Percentiles rank a stretch among this genome's conserved stretches.
Evolutionary conservation across 768 basidiomycete species (phyloP).

Genomic region (Naganishia friedmannii): DNA sequence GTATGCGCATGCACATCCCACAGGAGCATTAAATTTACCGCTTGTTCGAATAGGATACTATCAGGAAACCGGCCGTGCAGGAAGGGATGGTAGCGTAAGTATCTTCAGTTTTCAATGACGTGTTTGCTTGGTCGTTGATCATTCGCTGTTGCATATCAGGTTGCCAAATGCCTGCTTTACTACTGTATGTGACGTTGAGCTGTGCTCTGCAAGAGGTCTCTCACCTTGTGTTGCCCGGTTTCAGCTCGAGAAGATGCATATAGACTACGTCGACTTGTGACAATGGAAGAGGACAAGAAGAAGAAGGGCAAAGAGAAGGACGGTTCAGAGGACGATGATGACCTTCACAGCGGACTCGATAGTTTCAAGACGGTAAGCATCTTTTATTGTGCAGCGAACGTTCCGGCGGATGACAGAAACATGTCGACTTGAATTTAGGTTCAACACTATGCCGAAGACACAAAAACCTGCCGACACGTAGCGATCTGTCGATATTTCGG

Average conservation of each 20-base stretch:
- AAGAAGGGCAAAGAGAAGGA: constrained; percentile 31
- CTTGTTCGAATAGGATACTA: constrained; percentile 40
- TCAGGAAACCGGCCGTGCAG: constrained; percentile 52
- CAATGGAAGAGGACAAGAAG: constrained; percentile 36
- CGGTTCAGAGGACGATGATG: constrained; percentile 33
- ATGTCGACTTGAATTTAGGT: constrained; percentile 34
- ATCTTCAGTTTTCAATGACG: too few species aligned
- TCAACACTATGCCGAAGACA: constrained; percentile 45
- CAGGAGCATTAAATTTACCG: background rate
- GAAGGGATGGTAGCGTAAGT: constrained; percentile 51
- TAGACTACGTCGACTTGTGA: constrained; percentile 38
- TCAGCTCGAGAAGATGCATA: constrained; percentile 51
- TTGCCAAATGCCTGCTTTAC: constrained; percentile 49
- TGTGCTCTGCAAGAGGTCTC: background rate
- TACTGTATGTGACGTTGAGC: constrained; percentile 41
- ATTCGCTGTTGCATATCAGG: constrained; percentile 31
- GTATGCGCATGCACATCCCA: background rate
- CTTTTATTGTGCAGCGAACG: background rate
- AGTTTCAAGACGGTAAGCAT: constrained; percentile 47
- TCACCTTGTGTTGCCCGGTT: background rate
- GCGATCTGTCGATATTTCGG: constrained; percentile 52
- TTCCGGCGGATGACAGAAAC: background rate
- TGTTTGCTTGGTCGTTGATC: constrained; percentile 7
- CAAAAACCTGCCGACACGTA: constrained; percentile 47
- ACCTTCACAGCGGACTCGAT: constrained; percentile 38